Percentiles rank a stretch among this genome's conserved stretches.
phyloP scores from a whole-genome alignment of 345 rosid species.

The Lumnitzera littorea region DNA sequence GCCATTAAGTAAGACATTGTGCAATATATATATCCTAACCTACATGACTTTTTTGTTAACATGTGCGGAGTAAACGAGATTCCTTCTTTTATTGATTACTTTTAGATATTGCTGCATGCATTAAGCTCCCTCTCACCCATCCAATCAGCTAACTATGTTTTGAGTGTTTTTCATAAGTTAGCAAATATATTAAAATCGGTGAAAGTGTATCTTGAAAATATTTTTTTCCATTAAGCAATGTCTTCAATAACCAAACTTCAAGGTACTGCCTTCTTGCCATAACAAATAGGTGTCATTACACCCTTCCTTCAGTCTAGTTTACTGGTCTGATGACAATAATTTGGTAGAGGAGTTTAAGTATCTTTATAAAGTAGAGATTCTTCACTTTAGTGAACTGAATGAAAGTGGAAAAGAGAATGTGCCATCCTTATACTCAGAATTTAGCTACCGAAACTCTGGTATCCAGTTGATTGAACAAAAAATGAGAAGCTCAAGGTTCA shows the following conservation, averaged over 20 bases:
- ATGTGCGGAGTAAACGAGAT: constrained; percentile 60
- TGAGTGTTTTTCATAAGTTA: constrained; percentile 63
- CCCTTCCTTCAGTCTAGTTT: constrained; percentile 67
- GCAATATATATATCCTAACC: constrained; percentile 68
- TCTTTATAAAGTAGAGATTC: constrained; percentile 45
- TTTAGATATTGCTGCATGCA: constrained; percentile 55
- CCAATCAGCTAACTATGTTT: constrained; percentile 60
- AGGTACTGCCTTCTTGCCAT: constrained; percentile 60
- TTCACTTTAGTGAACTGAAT: constrained; percentile 50
- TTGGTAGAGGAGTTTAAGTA: constrained; percentile 53
- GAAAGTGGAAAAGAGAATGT: constrained; percentile 42
- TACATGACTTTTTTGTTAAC: constrained; percentile 75
- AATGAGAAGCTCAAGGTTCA: too few species aligned
- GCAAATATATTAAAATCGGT: constrained; percentile 59
- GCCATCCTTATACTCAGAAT: too few species aligned
- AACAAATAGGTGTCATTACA: constrained; percentile 88
- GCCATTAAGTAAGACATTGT: constrained; percentile 47
- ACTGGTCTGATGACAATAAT: constrained; percentile 79
- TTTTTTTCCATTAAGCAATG: constrained; percentile 40
- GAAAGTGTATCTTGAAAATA: constrained; percentile 40
- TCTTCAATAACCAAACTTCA: constrained; percentile 47
- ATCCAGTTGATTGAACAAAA: too few species aligned
- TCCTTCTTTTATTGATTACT: constrained; percentile 55
- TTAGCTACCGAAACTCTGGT: too few species aligned
- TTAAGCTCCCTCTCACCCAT: constrained; percentile 54